Conservation (phyloP, 169 alveolate species). For the Plasmodium coatneyi region DNA sequence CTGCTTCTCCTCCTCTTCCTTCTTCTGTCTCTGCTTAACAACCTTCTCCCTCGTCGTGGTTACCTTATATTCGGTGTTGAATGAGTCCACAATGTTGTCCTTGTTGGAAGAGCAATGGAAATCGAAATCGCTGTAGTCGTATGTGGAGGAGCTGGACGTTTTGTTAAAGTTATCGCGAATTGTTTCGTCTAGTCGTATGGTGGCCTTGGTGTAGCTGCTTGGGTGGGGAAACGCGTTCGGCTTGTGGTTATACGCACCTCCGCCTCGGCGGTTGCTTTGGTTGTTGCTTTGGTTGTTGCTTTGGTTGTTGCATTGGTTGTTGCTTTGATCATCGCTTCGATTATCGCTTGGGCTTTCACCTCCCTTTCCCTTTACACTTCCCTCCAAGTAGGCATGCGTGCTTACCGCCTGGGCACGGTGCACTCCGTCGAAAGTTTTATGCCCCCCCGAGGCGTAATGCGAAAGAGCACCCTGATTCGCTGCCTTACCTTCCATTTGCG, state of each 20-base stretch:
- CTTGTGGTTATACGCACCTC: neutral
- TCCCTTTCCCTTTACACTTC: neutral
- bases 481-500: neutral
- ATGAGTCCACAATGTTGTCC: slow-evolving; percentile 31
- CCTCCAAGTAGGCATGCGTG: neutral
- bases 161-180: slow-evolving; percentile 11
- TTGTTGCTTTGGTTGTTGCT: neutral
- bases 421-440: neutral
- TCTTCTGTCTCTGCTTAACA: neutral
- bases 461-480: neutral
- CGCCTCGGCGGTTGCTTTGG: neutral
- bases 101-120: slow-evolving; percentile 42
- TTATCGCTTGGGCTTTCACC: neutral
- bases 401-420: neutral
- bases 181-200: slow-evolving; percentile 14
- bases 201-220: neutral
- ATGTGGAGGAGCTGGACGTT: slow-evolving; percentile 44
- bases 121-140: slow-evolving; percentile 46
- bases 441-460: neutral
- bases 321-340: neutral
- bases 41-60: neutral
- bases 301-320: neutral
- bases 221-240: neutral
- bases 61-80: slow-evolving; percentile 42
- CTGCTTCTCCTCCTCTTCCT: slow-evolving; percentile 18